Evolutionary conservation across 495 filamentous ascomycete species (phyloP), one percentile per base, ranked within the genome.

Genomic region (Astrocystis sublimbata): DNA sequence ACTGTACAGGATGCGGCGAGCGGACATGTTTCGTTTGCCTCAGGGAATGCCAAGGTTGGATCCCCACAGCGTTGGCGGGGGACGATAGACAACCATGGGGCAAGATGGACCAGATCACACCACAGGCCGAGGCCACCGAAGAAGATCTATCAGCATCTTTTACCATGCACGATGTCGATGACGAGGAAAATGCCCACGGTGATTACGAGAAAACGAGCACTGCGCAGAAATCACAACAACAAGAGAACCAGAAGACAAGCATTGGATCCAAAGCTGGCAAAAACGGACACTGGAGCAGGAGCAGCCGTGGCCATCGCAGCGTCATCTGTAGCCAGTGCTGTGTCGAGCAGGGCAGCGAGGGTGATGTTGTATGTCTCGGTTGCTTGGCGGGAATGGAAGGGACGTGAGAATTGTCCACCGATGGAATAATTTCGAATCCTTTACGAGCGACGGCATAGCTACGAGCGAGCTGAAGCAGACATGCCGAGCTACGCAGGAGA

Each of bases 1-100:
- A 80, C 58, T 82, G 79, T 57, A 68, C 73, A 55, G 78, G 75
- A 6, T 82, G 79, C 58, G 74, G 75, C n/a, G 72, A 77, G 35
- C 70, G 78, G 1, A 76, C 78, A 0, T 82, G 79, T 53, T 81
- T 72, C 62, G 66, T 82, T 30, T 82, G 79, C 68, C 74, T 82
- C 15, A 68, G 79, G 6, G 73, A 78, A 57, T 82, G 79, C 52
- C 73, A 74, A 24, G 76, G 73, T 21, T 80, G 75, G 76, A 56
- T 68, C 3, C 62, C n/a, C n/a, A n/a, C 66, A 26, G 31, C 61
- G 17, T 26, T 41, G 30, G 43, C 66, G 35, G 30, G n/a, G 38
- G 40, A 50, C 46, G n/a, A n/a, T n/a, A n/a, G n/a, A n/a, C n/a
- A n/a, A n/a, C n/a, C n/a, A n/a, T n/a, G n/a, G n/a, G n/a, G n/a